Base-by-base conservation (phyloP, 192 early-diverging fungal species). In the Podochytrium sp. region DNA sequence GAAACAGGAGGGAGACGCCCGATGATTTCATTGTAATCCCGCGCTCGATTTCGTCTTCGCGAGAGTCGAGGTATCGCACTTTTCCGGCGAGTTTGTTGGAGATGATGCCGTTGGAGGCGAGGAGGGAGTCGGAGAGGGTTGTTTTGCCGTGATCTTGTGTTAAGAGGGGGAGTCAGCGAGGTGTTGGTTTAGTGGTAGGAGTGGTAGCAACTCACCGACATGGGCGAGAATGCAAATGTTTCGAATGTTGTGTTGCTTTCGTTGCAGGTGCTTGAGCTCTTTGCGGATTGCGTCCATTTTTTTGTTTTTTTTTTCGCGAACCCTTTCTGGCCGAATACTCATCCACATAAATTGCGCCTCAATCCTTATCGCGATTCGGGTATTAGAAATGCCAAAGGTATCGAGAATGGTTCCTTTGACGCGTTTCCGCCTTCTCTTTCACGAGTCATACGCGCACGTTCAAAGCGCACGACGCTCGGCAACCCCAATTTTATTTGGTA, bases 1-100 rank as follows among this genome's bases (percentile, higher is more conserved):
- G 4, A 81, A 97, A 98, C 73, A 94, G 97, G 0, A 99, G 84
- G 20, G 95, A 96, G 60, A 99, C 97, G 4, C 94, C 97, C 65
- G 91, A 93, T 38, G 94, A 93, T 80, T 98, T 94, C 97, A 99
- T 98, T 0, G 97, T 99, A 71, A 99, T 99, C 2, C 98, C 98
- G 33, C 98, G 91, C 81, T 96, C 89, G 77, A 98, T 97, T 75
- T 99, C 98, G 73, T 99, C 98, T 70, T 96, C 94, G 59, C 98
- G 85, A 59, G 90, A 93, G 82, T 99, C 98, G 60, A 99, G 82
- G 75, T 96, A 99, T 34, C 97, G 91, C 12, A 97, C 89, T 69
- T 96, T 97, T 2, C 98, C 98, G 1, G 98, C 93, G 27, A 98
- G 85, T 76, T 97, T 98, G 68, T 83, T 86, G 34, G 93, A 95